phyloP scores from a whole-genome alignment of 805 yeast species.

The Candida easanensis region DNA sequence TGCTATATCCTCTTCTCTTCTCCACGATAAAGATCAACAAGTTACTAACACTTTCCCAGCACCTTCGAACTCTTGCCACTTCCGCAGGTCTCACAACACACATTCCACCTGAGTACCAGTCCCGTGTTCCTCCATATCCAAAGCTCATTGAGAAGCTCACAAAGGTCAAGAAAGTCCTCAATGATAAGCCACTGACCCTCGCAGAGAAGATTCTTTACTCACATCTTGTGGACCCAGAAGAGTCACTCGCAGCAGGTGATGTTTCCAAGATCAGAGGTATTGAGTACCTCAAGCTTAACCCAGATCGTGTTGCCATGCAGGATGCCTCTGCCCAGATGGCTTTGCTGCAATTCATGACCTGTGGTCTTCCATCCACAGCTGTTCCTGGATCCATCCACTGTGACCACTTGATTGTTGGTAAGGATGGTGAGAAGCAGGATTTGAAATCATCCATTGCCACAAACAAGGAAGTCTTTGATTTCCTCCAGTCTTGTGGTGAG shows the following conservation, averaged over 20 bases:
- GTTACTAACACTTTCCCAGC: slow-evolving; percentile 3
- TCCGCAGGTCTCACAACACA: slow-evolving; percentile 23
- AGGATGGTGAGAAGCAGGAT: slow-evolving; percentile 86
- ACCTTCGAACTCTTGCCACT: slow-evolving; percentile 23
- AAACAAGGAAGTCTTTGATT: slow-evolving; percentile 94
- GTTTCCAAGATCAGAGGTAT: slow-evolving; percentile 71
- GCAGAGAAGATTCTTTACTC: slow-evolving; percentile 95
- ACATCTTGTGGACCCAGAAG: slow-evolving; percentile 87
- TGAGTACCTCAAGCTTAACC: slow-evolving; percentile 86
- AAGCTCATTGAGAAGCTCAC: slow-evolving; percentile 64
- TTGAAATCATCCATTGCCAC: slow-evolving; percentile 75
- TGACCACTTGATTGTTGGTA: slow-evolving; percentile 97
- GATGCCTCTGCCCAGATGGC: slow-evolving; percentile 99
- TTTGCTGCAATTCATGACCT: slow-evolving; percentile 96
- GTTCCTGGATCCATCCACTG: slow-evolving; percentile 97
- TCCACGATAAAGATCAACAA: neutral
- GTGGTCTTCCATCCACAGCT: slow-evolving; percentile 81
- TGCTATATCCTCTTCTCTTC: neutral
- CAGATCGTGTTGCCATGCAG: slow-evolving; percentile 99
- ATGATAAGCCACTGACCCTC: slow-evolving; percentile 76
- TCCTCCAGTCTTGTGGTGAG: slow-evolving; percentile 87
- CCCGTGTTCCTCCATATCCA: slow-evolving; percentile 87
- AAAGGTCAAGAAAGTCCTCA: slow-evolving; percentile 61
- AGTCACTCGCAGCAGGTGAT: slow-evolving; percentile 56
- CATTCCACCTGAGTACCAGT: slow-evolving; percentile 54